These are phyloP conservation scores for Malus asiatica DNA, from an alignment of 306 rosid species.

Conservation along the genomic window DNA sequence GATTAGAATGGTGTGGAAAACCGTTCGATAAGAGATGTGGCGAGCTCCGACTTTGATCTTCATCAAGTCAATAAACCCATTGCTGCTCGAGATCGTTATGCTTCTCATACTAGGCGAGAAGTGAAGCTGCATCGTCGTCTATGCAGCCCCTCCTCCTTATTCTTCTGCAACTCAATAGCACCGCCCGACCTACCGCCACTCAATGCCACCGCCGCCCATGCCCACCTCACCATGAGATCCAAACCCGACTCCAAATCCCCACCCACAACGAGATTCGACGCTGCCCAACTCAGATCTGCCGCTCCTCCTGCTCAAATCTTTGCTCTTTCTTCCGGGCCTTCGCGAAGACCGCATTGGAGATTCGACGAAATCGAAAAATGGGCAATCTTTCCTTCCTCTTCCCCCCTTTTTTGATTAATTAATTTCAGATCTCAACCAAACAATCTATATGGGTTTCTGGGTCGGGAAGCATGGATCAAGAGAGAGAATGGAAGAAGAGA, in stretches of 20 bases:
- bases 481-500: not conserved
- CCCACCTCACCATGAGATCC: slow-evolving; percentile 59
- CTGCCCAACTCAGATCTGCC: slow-evolving; percentile 28
- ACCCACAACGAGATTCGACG: slow-evolving; percentile 21
- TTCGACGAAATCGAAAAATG: slow-evolving; percentile 3
- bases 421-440: not conserved
- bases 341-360: slow-evolving; percentile 53
- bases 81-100: slow-evolving; percentile 97
- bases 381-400: not conserved
- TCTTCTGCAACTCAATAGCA: slow-evolving; percentile 30
- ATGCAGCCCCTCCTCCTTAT: slow-evolving; percentile 62
- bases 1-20: slow-evolving; percentile 95
- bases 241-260: slow-evolving; percentile 26
- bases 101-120: slow-evolving; percentile 99
- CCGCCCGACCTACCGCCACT: slow-evolving; percentile 21
- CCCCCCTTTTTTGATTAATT: not conserved
- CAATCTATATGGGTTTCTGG: slow-evolving; percentile 22
- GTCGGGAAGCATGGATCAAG: slow-evolving; percentile 34
- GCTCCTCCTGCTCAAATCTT: slow-evolving; percentile 27
- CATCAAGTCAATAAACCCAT: slow-evolving; percentile 99
- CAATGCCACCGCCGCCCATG: slow-evolving; percentile 34
- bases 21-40: slow-evolving; percentile 96
- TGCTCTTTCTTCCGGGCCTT: slow-evolving; percentile 26
- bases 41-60: slow-evolving; percentile 99
- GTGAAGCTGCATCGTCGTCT: slow-evolving; percentile 99